Conservation (phyloP, 371 early-diverging fungal genomes). For the Mortierella sp. region DNA sequence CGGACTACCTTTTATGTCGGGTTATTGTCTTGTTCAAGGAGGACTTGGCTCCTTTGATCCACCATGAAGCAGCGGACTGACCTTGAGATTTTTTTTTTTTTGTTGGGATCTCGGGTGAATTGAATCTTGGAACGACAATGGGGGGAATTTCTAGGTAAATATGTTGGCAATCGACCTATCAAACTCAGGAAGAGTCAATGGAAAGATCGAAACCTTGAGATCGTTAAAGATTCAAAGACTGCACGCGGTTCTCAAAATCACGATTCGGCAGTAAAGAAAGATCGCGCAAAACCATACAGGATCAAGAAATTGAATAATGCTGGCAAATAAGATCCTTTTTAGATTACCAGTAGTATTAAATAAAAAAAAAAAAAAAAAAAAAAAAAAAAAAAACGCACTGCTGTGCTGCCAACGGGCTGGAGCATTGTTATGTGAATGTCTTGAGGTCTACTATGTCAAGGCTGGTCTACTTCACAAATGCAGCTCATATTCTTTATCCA, state of each 20-base stretch:
- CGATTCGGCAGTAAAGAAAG: slow-evolving; percentile 30
- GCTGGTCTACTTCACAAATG: no score
- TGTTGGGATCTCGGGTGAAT: no score
- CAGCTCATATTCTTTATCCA: no score
- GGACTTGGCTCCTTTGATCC: no score
- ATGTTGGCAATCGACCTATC: slow-evolving; percentile 94
- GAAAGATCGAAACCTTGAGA: slow-evolving; percentile 90
- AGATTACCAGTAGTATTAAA: no score
- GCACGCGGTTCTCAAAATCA: slow-evolving; percentile 40
- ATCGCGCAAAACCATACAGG: slow-evolving; percentile 51
- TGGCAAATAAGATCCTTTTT: slow-evolving; percentile 21
- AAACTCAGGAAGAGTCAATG: slow-evolving; percentile 94
- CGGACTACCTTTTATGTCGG: no score
- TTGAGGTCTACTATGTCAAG: no score
- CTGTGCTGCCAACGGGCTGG: no score
- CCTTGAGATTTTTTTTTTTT: not conserved
- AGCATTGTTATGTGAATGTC: no score
- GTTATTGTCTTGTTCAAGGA: no score
- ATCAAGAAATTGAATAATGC: slow-evolving; percentile 50
- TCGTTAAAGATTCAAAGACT: slow-evolving; percentile 54
- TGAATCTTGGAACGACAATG: no score
- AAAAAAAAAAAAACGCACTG: not conserved
- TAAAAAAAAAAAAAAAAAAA: not conserved
- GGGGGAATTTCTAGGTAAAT: slow-evolving; percentile 82
- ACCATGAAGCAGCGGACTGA: no score